Evolutionary conservation across 1,139 yeast species (phyloP).

Genomic region (Ogataea hybrid): DNA sequence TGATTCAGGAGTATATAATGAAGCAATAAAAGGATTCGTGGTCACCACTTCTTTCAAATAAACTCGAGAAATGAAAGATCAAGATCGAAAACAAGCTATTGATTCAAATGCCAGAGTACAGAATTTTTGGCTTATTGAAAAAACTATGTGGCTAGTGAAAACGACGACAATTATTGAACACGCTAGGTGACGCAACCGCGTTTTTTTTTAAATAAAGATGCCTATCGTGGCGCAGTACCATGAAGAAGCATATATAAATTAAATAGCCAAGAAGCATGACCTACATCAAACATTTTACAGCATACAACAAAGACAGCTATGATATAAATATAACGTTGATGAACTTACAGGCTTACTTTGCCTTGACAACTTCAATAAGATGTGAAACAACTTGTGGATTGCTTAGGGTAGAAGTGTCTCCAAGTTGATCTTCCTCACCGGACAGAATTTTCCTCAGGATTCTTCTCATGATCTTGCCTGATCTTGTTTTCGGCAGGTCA

Average conservation of each 20-base stretch:
- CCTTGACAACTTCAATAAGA: slow-evolving; percentile 58
- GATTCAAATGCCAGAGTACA: slow-evolving; percentile 3
- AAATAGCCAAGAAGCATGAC: not conserved
- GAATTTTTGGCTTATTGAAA: slow-evolving; percentile 6
- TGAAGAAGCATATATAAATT: not conserved
- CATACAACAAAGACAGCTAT: too few relatives aligned
- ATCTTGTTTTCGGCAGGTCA: slow-evolving; percentile 80
- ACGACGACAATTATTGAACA: not conserved
- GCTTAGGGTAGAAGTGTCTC: slow-evolving; percentile 75
- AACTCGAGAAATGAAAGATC: not conserved
- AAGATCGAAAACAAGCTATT: slow-evolving; percentile 1
- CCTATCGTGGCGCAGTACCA: not conserved
- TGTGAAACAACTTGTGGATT: slow-evolving; percentile 70
- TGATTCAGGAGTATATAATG: not conserved
- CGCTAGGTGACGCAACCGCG: not conserved
- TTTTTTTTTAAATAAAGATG: not conserved
- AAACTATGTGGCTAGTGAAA: slow-evolving; percentile 9
- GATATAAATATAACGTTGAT: too few relatives aligned
- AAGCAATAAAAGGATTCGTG: not conserved
- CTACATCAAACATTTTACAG: too few relatives aligned
- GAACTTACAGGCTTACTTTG: slow-evolving; percentile 3
- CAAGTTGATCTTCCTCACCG: slow-evolving; percentile 76
- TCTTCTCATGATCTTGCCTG: slow-evolving; percentile 84
- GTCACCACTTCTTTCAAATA: not conserved
- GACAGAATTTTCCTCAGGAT: slow-evolving; percentile 74